A percentile compares a stretch with the other conserved stretches of the same genome.
Evolutionary conservation across 2,329 filamentous ascomycete genomes (phyloP).

Genomic region (Pseudogymnoascus sp.): DNA sequence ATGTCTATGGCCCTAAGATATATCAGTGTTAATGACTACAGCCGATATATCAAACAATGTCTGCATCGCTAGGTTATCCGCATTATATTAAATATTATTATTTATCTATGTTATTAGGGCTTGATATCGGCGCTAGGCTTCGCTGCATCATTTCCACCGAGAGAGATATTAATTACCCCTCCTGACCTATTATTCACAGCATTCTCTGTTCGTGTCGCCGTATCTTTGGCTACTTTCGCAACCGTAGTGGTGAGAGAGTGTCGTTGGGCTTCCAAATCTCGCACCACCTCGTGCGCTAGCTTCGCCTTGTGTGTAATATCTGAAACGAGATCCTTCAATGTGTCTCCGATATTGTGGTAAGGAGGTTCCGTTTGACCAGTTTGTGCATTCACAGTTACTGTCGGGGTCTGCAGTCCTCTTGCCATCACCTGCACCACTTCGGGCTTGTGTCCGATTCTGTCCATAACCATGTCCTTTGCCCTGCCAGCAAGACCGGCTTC

Average conservation of each 20-base stretch:
- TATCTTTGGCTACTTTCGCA: background rate
- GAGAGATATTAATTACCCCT: background rate
- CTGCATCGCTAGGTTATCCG: background rate
- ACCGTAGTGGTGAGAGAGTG: background rate
- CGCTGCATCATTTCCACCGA: background rate
- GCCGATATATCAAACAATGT: background rate
- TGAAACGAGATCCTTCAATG: background rate
- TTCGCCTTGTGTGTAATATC: background rate
- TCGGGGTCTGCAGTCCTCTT: background rate
- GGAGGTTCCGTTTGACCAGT: background rate
- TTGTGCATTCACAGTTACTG: background rate
- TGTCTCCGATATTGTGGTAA: background rate
- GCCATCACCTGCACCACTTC: slow-evolving; percentile 9
- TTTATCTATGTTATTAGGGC: background rate
- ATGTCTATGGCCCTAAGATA: background rate
- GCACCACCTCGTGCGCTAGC: background rate
- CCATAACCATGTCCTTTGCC: slow-evolving; percentile 9
- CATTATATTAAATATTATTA: background rate
- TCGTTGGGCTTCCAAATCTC: background rate
- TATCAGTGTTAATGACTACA: background rate
- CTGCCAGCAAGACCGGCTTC: slow-evolving; percentile 13
- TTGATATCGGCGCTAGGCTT: background rate
- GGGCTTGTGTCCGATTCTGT: background rate
- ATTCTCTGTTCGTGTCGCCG: background rate
- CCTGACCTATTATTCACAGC: background rate